A percentile compares a stretch with the other conserved stretches of the same genome.
Evolutionary conservation across 805 yeast species (phyloP).

Genomic region (Millerozyma acaciae): DNA sequence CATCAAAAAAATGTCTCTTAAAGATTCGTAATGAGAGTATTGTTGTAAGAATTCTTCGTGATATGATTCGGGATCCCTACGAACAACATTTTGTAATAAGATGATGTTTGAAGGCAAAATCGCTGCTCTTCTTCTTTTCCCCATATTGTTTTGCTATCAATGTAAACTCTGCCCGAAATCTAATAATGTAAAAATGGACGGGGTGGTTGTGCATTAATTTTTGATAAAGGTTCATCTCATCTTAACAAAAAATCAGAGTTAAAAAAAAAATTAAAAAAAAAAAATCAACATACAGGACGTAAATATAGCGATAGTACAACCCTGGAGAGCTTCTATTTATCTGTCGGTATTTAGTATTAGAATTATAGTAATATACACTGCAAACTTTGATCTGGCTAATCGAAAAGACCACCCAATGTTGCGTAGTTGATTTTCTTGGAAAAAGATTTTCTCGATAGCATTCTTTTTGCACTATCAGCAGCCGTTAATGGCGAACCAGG

Average conservation of each 20-base stretch:
- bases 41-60: constrained; percentile 92
- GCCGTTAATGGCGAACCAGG: constrained; percentile 50
- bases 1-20: constrained; percentile 78
- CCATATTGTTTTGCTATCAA: constrained; percentile 71
- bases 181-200: no score
- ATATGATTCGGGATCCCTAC: constrained; percentile 92
- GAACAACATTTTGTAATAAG: constrained; percentile 83
- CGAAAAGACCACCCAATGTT: constrained; percentile 58
- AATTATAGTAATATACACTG: no score
- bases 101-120: constrained; percentile 90
- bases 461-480: constrained; percentile 72
- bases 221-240: no score
- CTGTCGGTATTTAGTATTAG: no score
- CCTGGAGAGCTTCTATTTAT: no score
- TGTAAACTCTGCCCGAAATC: no score
- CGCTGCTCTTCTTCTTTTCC: constrained; percentile 85
- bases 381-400: no score
- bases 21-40: constrained; percentile 85
- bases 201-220: no score
- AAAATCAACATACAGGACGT: no score
- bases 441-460: constrained; percentile 70
- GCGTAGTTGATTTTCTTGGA: constrained; percentile 89
- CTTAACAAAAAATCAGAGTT: no score
- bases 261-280: no score
- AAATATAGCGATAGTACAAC: no score